phyloP scores from a whole-genome alignment of 2,329 filamentous ascomycete genomes.

The Monilinia polystroma region DNA sequence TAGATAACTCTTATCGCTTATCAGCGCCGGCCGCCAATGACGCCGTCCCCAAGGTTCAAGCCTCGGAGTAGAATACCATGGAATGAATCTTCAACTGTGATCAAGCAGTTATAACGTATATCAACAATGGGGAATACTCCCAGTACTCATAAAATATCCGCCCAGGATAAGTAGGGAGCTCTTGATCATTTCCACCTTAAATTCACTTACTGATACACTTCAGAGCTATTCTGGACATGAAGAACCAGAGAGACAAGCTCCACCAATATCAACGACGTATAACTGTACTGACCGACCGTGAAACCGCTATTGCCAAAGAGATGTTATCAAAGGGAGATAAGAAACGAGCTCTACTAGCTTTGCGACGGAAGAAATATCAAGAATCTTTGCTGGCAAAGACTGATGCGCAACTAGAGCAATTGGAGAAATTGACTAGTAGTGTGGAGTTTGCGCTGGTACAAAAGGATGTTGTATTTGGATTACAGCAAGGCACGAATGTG shows the following conservation, averaged over 20 bases:
- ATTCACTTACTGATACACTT: slow-evolving; percentile 18
- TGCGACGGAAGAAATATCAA: slow-evolving; percentile 96
- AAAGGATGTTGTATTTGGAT: slow-evolving; percentile 89
- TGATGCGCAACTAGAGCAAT: slow-evolving; percentile 87
- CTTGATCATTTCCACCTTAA: neutral
- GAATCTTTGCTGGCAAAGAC: slow-evolving; percentile 85
- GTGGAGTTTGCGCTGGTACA: slow-evolving; percentile 97
- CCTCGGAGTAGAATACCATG: neutral
- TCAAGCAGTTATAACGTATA: slow-evolving; percentile 24
- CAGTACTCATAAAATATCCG: slow-evolving; percentile 65
- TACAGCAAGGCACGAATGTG: slow-evolving; percentile 88
- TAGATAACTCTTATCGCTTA: slow-evolving; percentile 21
- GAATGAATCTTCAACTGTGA: slow-evolving; percentile 7
- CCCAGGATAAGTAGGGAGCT: slow-evolving; percentile 78
- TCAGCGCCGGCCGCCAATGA: slow-evolving; percentile 24
- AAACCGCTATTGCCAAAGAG: slow-evolving; percentile 81
- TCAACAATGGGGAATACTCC: slow-evolving; percentile 60
- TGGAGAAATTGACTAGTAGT: slow-evolving; percentile 82
- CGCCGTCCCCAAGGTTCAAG: slow-evolving; percentile 7
- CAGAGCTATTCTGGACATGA: slow-evolving; percentile 96
- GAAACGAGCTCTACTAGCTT: slow-evolving; percentile 76
- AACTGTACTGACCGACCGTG: slow-evolving; percentile 77
- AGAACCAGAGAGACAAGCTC: slow-evolving; percentile 94
- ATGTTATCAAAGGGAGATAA: slow-evolving; percentile 81
- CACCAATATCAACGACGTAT: slow-evolving; percentile 95